Percentiles rank a stretch among this genome's conserved stretches.
Conservation (phyloP, 2,329 filamentous ascomycete genomes). For the Didymosphaeria variabile region DNA sequence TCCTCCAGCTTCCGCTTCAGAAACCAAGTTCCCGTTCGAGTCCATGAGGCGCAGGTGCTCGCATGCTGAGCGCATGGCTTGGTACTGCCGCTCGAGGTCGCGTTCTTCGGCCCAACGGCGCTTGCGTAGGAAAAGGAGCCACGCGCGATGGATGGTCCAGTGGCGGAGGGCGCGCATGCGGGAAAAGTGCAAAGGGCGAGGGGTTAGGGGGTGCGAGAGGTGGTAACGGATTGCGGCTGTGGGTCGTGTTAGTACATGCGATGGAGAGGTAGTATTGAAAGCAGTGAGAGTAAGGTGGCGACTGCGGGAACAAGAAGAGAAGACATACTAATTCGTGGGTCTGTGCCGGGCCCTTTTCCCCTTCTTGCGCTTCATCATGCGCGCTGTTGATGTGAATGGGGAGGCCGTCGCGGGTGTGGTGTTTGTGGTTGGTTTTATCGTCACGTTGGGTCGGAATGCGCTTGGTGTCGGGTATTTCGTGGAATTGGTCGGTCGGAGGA, state of each 20-base stretch:
- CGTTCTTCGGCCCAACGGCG: slow-evolving; percentile 69
- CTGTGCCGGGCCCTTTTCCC: slow-evolving; percentile 30
- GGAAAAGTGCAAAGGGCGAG: slow-evolving; percentile 84
- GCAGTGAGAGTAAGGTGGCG: not conserved
- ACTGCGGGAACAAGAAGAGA: not conserved
- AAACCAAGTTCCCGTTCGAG: slow-evolving; percentile 51
- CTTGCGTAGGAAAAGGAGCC: slow-evolving; percentile 80
- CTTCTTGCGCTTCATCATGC: slow-evolving; percentile 37
- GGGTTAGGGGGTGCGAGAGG: slow-evolving; percentile 72
- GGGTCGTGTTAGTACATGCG: not conserved
- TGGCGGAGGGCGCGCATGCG: slow-evolving; percentile 89
- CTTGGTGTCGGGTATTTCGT: slow-evolving; percentile 21
- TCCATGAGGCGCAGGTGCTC: slow-evolving; percentile 76
- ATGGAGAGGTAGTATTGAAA: not conserved
- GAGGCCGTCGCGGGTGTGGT: slow-evolving; percentile 26
- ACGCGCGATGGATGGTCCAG: slow-evolving; percentile 99
- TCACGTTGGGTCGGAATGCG: slow-evolving; percentile 19
- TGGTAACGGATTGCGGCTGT: slow-evolving; percentile 75
- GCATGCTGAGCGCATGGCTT: slow-evolving; percentile 83
- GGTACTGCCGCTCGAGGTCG: slow-evolving; percentile 81
- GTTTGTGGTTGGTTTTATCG: slow-evolving; percentile 21
- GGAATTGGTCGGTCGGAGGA: slow-evolving; percentile 29
- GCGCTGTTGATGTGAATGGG: slow-evolving; percentile 42
- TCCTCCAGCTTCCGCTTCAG: slow-evolving; percentile 61
- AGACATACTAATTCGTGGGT: slow-evolving; percentile 46